Evolutionary conservation across 2,329 filamentous ascomycete species (phyloP).

Genomic region (Didymella exigua): DNA sequence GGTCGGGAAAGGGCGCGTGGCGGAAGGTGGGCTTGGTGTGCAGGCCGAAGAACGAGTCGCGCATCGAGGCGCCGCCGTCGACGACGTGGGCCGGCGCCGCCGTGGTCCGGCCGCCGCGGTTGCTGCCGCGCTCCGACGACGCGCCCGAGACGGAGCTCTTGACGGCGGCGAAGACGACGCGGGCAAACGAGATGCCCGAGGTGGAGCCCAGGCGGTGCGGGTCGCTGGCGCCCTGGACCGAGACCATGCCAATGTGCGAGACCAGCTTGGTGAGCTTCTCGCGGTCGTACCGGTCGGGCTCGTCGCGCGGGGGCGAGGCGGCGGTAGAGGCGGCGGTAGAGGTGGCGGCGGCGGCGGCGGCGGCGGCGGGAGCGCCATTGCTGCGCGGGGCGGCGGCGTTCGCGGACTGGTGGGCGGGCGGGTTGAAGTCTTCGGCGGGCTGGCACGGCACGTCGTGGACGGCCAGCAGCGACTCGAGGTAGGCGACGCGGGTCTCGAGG

Average conservation of each 20-base stretch:
- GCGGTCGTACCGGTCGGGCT: slow-evolving; percentile 61
- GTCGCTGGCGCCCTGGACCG: slow-evolving; percentile 77
- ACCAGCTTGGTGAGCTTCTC: slow-evolving; percentile 70
- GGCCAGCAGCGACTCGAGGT: slow-evolving; percentile 77
- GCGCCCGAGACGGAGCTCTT: slow-evolving; percentile 69
- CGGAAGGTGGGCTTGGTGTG: slow-evolving; percentile 89
- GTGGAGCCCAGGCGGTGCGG: slow-evolving; percentile 82
- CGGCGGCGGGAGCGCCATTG: slow-evolving; percentile 13
- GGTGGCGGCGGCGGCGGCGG: neutral
- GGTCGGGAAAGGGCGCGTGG: slow-evolving; percentile 81
- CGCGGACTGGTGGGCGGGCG: slow-evolving; percentile 33
- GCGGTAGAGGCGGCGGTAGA: slow-evolving; percentile 9
- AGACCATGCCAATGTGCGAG: slow-evolving; percentile 74
- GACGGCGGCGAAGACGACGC: slow-evolving; percentile 91
- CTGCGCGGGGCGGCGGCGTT: slow-evolving; percentile 6
- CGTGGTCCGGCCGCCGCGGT: slow-evolving; percentile 60
- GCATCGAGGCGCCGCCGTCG: slow-evolving; percentile 76
- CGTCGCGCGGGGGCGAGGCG: slow-evolving; percentile 33
- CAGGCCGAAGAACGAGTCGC: slow-evolving; percentile 96
- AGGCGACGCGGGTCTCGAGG: slow-evolving; percentile 82
- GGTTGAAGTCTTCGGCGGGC: slow-evolving; percentile 67
- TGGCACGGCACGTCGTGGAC: slow-evolving; percentile 74
- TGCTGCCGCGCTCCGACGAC: slow-evolving; percentile 67
- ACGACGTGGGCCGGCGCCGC: slow-evolving; percentile 47
- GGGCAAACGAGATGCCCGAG: slow-evolving; percentile 90